Conservation (phyloP, 306 rosid genomes). For the Malus orientalis region DNA sequence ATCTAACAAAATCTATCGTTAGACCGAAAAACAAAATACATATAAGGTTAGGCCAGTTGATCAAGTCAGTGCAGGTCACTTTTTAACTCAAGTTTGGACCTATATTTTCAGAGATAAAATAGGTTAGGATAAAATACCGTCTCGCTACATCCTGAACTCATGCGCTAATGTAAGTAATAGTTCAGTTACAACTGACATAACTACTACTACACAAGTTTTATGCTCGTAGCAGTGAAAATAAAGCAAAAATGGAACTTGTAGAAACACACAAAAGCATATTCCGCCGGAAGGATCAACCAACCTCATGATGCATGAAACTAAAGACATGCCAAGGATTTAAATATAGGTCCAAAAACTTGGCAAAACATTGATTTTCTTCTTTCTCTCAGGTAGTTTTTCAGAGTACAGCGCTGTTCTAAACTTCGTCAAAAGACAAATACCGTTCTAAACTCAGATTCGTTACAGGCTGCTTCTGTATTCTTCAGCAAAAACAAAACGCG, state of each 20-base stretch:
- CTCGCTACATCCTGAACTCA: not conserved
- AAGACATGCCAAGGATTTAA: not conserved
- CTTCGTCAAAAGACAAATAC: not conserved
- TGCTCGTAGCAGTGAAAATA: not conserved
- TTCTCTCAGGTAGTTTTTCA: constrained; percentile 4
- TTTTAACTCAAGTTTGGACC: too few species aligned
- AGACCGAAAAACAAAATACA: too few species aligned
- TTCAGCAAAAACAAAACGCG: constrained; percentile 9
- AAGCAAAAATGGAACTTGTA: not conserved
- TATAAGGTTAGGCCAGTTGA: too few species aligned
- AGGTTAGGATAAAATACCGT: too few species aligned
- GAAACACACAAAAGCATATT: not conserved
- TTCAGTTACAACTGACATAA: too few species aligned
- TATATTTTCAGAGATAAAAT: too few species aligned
- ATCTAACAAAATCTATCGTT: too few species aligned
- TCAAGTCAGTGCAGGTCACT: too few species aligned
- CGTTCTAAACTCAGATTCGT: constrained; percentile 14
- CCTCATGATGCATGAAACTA: not conserved
- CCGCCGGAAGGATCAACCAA: not conserved
- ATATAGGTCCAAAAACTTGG: not conserved
- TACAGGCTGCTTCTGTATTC: constrained; percentile 17
- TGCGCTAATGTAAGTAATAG: too few species aligned
- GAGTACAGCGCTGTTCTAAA: constrained; percentile 11
- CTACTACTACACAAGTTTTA: not conserved
- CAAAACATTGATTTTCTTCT: not conserved